Conservation (phyloP, 139 green algal species). For the Microglena sp. region DNA sequence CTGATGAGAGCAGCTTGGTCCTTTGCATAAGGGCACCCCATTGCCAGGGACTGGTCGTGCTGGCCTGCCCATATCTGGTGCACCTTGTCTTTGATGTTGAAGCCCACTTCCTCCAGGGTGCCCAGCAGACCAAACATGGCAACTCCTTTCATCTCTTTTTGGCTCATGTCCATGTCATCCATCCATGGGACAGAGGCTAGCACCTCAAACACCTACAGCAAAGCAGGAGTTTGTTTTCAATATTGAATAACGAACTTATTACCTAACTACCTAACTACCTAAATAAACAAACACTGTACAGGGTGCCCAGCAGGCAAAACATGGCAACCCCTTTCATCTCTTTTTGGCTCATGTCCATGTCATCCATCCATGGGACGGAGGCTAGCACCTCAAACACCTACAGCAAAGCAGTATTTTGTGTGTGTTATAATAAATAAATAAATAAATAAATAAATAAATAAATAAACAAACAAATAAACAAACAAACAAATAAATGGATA, state of each 20-base stretch:
- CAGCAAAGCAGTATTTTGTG: neutral
- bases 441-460: too few species aligned
- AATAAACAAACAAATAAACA: too few species aligned
- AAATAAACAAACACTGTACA: neutral
- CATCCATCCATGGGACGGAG: slow-evolving; percentile 34
- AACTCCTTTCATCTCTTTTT: slow-evolving; percentile 23
- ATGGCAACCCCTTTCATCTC: slow-evolving; percentile 1
- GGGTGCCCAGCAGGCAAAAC: neutral
- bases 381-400: slow-evolving; percentile 34
- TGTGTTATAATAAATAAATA: neutral
- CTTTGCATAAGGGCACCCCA: slow-evolving; percentile 5
- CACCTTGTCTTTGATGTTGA: slow-evolving; percentile 27
- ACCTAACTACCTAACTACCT: neutral
- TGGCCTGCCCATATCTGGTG: slow-evolving; percentile 9
- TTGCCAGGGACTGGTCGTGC: slow-evolving; percentile 14
- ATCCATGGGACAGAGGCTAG: slow-evolving; percentile 37
- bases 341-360: slow-evolving; percentile 12
- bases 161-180: slow-evolving; percentile 15
- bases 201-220: slow-evolving; percentile 7
- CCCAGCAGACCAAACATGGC: slow-evolving; percentile 27
- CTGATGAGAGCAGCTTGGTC: slow-evolving; percentile 29
- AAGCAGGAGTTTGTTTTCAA: neutral
- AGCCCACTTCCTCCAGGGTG: slow-evolving; percentile 38
- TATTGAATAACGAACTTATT: slow-evolving; percentile 1
- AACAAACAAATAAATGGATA: too few species aligned